These are phyloP conservation scores for Sideroxylon spinosum DNA, from an alignment of 179 eudicot genomes.

Conservation along the genomic window DNA sequence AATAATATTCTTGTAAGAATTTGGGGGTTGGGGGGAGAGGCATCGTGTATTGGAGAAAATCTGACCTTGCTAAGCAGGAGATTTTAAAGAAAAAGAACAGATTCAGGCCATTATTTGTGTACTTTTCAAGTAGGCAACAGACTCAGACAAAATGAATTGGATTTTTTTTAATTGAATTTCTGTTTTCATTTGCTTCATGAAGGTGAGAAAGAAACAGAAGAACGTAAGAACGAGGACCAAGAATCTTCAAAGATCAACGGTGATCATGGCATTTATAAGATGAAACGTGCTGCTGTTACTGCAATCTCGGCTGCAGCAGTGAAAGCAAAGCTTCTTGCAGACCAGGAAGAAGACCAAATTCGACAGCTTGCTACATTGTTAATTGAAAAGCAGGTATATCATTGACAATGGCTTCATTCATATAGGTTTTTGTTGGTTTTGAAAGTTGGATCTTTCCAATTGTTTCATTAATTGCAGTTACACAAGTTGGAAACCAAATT, in stretches of 20 bases:
- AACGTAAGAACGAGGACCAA: slow-evolving; percentile 32
- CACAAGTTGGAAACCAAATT: slow-evolving; percentile 85
- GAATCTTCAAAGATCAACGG: slow-evolving; percentile 34
- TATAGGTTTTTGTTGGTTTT: neutral
- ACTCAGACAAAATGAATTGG: neutral
- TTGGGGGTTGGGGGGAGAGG: neutral
- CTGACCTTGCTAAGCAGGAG: neutral
- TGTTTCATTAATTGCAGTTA: slow-evolving; percentile 45
- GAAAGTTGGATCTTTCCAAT: slow-evolving; percentile 10
- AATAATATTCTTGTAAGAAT: neutral
- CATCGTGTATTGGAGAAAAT: neutral
- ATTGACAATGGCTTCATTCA: neutral
- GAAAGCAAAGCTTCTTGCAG: slow-evolving; percentile 87
- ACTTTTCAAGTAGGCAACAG: too few species aligned
- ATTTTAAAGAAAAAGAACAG: neutral
- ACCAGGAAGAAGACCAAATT: slow-evolving; percentile 88
- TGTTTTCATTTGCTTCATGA: slow-evolving; percentile 14
- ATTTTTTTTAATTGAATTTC: neutral
- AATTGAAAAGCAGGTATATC: slow-evolving; percentile 84
- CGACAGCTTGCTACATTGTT: slow-evolving; percentile 66
- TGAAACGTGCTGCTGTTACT: slow-evolving; percentile 74
- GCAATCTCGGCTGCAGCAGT: slow-evolving; percentile 92
- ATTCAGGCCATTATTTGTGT: neutral
- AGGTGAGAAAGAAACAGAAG: slow-evolving; percentile 39
- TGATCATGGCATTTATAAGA: slow-evolving; percentile 39